Evolutionary conservation across 768 basidiomycete species (phyloP).

Genomic region (Phaffia tasmanica): DNA sequence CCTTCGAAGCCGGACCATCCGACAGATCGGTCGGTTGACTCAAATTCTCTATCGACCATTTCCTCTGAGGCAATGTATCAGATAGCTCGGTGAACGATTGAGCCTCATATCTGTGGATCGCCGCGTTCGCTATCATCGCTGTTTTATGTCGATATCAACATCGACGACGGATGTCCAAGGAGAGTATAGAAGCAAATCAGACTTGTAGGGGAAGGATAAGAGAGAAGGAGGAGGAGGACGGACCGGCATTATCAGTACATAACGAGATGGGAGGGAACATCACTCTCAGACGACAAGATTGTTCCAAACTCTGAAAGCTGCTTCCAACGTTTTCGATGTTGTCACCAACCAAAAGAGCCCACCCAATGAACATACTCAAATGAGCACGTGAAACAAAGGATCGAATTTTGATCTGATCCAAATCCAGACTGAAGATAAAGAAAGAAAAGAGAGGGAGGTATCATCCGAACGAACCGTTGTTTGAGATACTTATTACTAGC

Average conservation of each 20-base stretch:
- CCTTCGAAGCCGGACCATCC: too few species aligned
- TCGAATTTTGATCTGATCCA: too few species aligned
- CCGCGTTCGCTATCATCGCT: too few species aligned
- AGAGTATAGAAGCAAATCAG: neutral
- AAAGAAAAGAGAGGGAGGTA: conserved; percentile 42
- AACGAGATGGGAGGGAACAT: conserved; percentile 16
- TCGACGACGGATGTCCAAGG: neutral
- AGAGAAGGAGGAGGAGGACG: neutral
- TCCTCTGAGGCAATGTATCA: neutral
- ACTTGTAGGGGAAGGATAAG: neutral
- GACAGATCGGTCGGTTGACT: too few species aligned
- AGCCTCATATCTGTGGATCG: too few species aligned
- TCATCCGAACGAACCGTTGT: conserved; percentile 38
- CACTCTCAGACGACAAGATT: neutral
- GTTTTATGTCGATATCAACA: too few species aligned
- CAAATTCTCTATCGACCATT: conserved; percentile 5
- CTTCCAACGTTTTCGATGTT: too few species aligned
- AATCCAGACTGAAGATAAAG: neutral
- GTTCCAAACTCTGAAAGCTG: conserved; percentile 1
- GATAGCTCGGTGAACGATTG: conserved; percentile 4
- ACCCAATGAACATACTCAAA: too few species aligned
- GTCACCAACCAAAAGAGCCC: too few species aligned
- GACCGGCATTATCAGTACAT: conserved; percentile 17
- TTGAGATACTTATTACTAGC: conserved; percentile 65
- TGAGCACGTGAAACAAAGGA: too few species aligned